These are phyloP conservation scores for Polytrichum formosum DNA, from an alignment of 225 moss, liverwort and hornwort genomes.

Conservation along the genomic window DNA sequence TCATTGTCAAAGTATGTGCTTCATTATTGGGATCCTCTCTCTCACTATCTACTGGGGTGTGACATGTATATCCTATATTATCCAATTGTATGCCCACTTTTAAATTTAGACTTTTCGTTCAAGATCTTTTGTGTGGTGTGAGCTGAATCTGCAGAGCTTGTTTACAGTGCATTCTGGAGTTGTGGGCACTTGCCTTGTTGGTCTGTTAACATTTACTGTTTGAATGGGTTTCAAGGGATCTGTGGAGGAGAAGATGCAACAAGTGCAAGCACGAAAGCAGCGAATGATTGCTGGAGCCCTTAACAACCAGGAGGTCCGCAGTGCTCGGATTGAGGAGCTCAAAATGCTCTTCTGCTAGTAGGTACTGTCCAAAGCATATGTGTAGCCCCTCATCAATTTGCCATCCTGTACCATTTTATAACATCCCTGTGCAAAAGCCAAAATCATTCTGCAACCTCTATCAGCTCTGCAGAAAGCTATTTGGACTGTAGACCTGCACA, in stretches of 20 bases:
- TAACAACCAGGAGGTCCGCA: constrained; percentile 79
- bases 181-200: neutral
- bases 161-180: too few species aligned
- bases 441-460: too few species aligned
- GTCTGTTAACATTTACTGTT: too few species aligned
- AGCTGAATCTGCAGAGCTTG: too few species aligned
- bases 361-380: constrained; percentile 13
- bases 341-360: constrained; percentile 87
- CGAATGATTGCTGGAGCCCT: constrained; percentile 89
- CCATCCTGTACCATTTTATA: constrained; percentile 4
- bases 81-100: too few species aligned
- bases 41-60: too few species aligned
- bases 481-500: too few species aligned
- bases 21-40: too few species aligned
- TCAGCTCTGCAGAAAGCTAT: too few species aligned
- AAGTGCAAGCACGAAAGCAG: constrained; percentile 91
- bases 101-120: too few species aligned
- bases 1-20: constrained; percentile 66
- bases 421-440: neutral
- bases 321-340: constrained; percentile 85
- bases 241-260: constrained; percentile 89
- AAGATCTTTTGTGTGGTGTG: too few species aligned
- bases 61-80: too few species aligned
- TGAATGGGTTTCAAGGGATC: constrained; percentile 46
- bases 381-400: constrained; percentile 19